Conservation (phyloP, 176 grass and related monocot genomes). For the Aechmea fasciata region DNA sequence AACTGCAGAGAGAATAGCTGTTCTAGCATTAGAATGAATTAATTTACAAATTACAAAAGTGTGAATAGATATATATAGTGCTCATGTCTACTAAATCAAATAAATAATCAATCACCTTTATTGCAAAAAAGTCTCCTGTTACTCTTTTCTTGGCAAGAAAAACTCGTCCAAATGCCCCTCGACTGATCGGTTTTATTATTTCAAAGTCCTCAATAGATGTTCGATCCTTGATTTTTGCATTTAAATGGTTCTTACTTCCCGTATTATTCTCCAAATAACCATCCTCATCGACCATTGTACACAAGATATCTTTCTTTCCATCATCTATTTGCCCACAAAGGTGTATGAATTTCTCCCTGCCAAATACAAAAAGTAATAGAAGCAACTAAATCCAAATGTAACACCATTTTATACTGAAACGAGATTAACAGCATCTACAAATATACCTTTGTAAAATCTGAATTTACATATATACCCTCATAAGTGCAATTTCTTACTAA, state of each 20-base stretch:
- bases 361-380: neutral
- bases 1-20: neutral
- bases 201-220: constrained; percentile 98
- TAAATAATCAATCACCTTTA: constrained; percentile 59
- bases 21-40: neutral
- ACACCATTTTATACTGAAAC: neutral
- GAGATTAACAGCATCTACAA: no score
- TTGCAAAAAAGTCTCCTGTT: constrained; percentile 85
- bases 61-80: neutral
- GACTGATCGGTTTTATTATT: constrained; percentile 91
- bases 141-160: constrained; percentile 96
- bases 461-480: neutral
- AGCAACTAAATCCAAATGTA: neutral
- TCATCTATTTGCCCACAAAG: constrained; percentile 75
- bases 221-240: constrained; percentile 60
- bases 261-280: constrained; percentile 30
- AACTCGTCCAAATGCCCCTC: constrained; percentile 81
- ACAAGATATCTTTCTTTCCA: constrained; percentile 33
- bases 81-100: neutral
- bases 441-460: no score
- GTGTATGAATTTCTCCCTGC: constrained; percentile 94
- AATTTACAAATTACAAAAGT: neutral
- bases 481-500: neutral
- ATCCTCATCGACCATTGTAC: constrained; percentile 55
- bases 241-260: constrained; percentile 39